phyloP scores from a whole-genome alignment of 805 yeast genomes.

The Cyberlindnera euphorbiiphila region DNA sequence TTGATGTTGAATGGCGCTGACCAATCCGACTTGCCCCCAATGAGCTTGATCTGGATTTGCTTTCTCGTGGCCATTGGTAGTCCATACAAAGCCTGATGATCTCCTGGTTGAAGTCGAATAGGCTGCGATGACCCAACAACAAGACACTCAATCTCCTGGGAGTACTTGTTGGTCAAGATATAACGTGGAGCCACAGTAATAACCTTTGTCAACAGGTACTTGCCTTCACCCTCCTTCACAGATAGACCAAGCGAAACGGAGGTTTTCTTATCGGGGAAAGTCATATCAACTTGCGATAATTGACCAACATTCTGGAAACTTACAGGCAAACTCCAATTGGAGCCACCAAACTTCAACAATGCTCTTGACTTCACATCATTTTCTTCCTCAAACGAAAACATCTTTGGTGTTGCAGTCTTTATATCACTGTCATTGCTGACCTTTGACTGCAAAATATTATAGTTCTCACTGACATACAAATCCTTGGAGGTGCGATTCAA shows the following conservation, averaged over 20 bases:
- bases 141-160: conserved; percentile 52
- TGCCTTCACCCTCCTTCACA: conserved; percentile 81
- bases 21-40: conserved; percentile 61
- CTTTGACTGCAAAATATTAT: conserved; percentile 48
- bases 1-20: conserved; percentile 83
- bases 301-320: conserved; percentile 93
- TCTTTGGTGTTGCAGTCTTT: conserved; percentile 49
- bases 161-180: conserved; percentile 60
- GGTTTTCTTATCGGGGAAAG: conserved; percentile 43
- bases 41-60: conserved; percentile 56
- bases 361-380: conserved; percentile 64
- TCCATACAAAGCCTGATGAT: conserved; percentile 57
- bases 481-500: conserved; percentile 75
- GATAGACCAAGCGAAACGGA: conserved; percentile 76
- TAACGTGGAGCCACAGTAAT: conserved; percentile 82
- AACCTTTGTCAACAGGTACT: conserved; percentile 70
- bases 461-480: conserved; percentile 49
- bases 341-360: conserved; percentile 57
- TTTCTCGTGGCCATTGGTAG: conserved; percentile 54
- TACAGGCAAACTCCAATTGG: conserved; percentile 66
- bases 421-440: conserved; percentile 31
- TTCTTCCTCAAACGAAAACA: conserved; percentile 78
- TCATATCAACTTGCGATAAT: conserved; percentile 51
- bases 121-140: conserved; percentile 63
- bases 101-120: conserved; percentile 42